Evolutionary conservation across 306 rosid genomes (phyloP).

Genomic region (Lablab purpureus): DNA sequence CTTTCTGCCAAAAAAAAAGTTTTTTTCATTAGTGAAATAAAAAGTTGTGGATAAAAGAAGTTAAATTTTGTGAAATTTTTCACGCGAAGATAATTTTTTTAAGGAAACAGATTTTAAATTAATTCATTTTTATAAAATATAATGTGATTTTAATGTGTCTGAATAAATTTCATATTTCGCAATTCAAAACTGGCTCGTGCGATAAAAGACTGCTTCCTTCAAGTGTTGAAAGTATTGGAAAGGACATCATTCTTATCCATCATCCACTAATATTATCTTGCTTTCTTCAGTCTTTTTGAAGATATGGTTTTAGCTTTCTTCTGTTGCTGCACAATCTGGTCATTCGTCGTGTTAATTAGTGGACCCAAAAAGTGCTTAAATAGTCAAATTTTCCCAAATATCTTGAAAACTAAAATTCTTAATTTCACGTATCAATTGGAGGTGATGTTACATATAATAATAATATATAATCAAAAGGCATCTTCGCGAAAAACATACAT

Average conservation of each 20-base stretch:
- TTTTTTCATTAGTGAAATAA: too few relatives aligned
- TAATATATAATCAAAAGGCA: background rate
- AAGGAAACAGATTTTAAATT: too few relatives aligned
- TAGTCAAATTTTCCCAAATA: slow-evolving; percentile 33
- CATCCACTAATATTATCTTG: slow-evolving; percentile 11
- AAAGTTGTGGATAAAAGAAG: too few relatives aligned
- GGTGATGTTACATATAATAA: slow-evolving; percentile 31
- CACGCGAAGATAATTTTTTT: too few relatives aligned
- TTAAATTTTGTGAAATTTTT: too few relatives aligned
- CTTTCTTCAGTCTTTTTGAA: slow-evolving; percentile 24
- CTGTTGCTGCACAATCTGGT: slow-evolving; percentile 4
- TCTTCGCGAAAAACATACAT: background rate
- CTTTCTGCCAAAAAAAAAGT: too few relatives aligned
- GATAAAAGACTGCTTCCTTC: slow-evolving; percentile 1
- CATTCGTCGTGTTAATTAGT: slow-evolving; percentile 14
- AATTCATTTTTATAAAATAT: background rate
- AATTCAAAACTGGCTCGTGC: background rate
- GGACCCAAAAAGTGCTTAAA: slow-evolving; percentile 42
- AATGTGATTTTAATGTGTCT: background rate
- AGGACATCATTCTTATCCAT: slow-evolving; percentile 58
- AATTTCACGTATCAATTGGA: slow-evolving; percentile 28
- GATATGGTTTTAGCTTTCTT: slow-evolving; percentile 37
- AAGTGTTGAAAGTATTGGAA: slow-evolving; percentile 29
- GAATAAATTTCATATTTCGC: background rate
- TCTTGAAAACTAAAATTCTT: slow-evolving; percentile 15